Evolutionary conservation across 805 yeast species (phyloP), one percentile per base, ranked within the genome.

Genomic region (Candida fluviatilis): DNA sequence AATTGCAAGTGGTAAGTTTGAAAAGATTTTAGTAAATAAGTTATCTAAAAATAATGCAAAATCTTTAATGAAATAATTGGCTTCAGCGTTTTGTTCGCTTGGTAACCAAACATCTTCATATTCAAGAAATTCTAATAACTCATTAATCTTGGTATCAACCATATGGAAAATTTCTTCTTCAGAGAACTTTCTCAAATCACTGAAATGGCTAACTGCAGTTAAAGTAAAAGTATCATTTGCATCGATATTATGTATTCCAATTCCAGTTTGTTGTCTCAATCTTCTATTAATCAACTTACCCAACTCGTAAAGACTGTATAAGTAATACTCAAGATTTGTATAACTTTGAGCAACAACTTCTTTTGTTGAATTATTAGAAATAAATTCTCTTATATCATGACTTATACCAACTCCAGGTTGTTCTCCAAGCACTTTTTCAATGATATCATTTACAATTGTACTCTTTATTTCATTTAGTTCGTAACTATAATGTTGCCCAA

Each of bases 341-440:
- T 86, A 71, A 48, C 87, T 86, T 64, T 93, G 98, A 0, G 96
- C 83, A 18, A 88, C 75, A 48, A 88, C 90, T 59, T 91, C 98
- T 54, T 95, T 85, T 10, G 82, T 76, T 2, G 89, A 24, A 47
- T 78, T 74, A 35, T 84, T 72, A 43, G 80, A 78, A 11, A 73
- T 70, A 40, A 76, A 71, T 34, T 85, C 76, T 42, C 81, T 77
- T 29, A 68, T 59, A 43, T 66, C 73, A 41, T 69, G 69, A 48
- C 87, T 75, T 1, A 91, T 84, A 2, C 85, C 76, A 31, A 76
- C 52, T 1, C 64, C 66, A 12, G 57, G 56, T 31, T 57, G 55
- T 29, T 65, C 73, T 14, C 76, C 73, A 44, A 90, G 68, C n/a
- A 88, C 75, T 16, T 64, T 56, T 52, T 93, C 97, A 38, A 89